These are phyloP conservation scores for Iberis pinnata DNA, from an alignment of 345 rosid genomes.

Conservation along the genomic window DNA sequence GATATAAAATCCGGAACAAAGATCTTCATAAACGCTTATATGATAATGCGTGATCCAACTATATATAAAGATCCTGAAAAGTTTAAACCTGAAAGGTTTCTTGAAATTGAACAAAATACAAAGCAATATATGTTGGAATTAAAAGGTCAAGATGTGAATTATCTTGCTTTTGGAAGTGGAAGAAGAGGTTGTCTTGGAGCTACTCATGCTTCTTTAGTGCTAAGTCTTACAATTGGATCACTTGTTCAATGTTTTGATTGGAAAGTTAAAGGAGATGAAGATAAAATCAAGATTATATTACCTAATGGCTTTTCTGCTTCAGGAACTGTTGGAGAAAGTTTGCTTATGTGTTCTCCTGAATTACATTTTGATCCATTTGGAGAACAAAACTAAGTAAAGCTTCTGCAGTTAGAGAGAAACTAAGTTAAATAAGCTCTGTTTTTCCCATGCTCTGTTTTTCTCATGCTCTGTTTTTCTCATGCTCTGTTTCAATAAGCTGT, in stretches of 20 bases:
- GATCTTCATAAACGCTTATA: constrained; percentile 30
- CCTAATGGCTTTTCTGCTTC: constrained; percentile 28
- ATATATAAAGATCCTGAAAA: constrained; percentile 29
- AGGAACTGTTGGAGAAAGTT: constrained; percentile 26
- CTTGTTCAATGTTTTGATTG: constrained; percentile 31
- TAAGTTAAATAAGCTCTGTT: too few species aligned
- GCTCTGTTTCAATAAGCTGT: too few species aligned
- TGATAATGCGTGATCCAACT: constrained; percentile 26
- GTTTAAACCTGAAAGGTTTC: constrained; percentile 32
- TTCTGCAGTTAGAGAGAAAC: not conserved
- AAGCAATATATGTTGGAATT: constrained; percentile 42
- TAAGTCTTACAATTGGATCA: constrained; percentile 29
- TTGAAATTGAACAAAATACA: constrained; percentile 16
- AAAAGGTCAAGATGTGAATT: constrained; percentile 54
- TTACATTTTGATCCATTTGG: constrained; percentile 23
- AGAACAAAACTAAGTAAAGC: not conserved
- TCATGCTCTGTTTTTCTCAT: too few species aligned
- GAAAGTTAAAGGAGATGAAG: constrained; percentile 22
- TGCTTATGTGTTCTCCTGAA: constrained; percentile 28
- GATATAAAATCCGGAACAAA: constrained; percentile 26
- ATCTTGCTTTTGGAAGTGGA: constrained; percentile 56
- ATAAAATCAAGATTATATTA: constrained; percentile 21
- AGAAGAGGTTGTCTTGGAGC: constrained; percentile 53
- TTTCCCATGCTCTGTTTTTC: too few species aligned
- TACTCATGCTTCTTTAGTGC: constrained; percentile 45